Evolutionary conservation across 257 asterid species (phyloP), one percentile per base, ranked within the genome.

Genomic region (Solanum medicagineum): DNA sequence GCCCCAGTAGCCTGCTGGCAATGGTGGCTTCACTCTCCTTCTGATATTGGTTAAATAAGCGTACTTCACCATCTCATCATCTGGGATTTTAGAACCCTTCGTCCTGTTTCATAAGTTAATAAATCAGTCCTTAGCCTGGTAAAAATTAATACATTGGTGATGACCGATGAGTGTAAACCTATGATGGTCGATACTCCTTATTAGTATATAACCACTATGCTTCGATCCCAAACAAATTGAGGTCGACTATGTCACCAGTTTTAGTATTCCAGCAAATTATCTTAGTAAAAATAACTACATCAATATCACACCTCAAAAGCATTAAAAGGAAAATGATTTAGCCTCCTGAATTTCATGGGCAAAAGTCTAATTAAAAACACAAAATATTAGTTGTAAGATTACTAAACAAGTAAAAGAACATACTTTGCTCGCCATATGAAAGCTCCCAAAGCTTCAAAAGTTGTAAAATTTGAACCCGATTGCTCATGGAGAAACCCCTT

Each of bases 361-460:
- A 36, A 36, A 36, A 36, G 42, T 36, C 6, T 36, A 5, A 36
- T 3, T 36, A 36, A 36, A 36, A 36, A 5, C 42, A 36, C 42
- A 36, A 36, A 36, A 36, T 36, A 36, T 4, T 36, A 36, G 10
- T 45, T 8, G 51, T 45, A 45, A 45, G 8, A 8, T 8, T 45
- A 54, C 59, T 54, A 54, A 54, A 57, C 63, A 57, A 32, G 15
- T 54, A 47, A 49, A 20, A 36, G 14, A 17, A 29, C 63, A 24
- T 88, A 95, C 98, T 92, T 93, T 4, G 97, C 93, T 16, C 95
- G 93, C 98, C 98, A 95, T 12, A 94, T 89, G 59, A 90, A 89
- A 77, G 97, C 97, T 59, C 98, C 97, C 91, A 95, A 84, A 36
- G 94, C 98, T 85, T 95, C 98, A 60, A 95, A 93, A n/a, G 97